Evolutionary conservation across 2,329 filamentous ascomycete genomes (phyloP).

Genomic region (Paracamarosporium sp.): DNA sequence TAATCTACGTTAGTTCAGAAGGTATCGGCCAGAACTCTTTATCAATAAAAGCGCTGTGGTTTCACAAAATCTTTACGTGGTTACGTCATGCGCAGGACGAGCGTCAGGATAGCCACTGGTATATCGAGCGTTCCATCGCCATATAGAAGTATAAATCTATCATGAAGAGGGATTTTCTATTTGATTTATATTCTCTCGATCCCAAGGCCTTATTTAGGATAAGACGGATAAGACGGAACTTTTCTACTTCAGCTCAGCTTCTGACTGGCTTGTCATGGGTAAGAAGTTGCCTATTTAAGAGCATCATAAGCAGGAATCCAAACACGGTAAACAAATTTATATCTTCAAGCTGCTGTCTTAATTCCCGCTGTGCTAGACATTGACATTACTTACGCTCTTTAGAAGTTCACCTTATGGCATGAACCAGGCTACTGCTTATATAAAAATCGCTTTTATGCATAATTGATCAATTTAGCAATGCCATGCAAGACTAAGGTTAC

Average conservation of each 20-base stretch:
- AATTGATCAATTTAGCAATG: too few relatives aligned
- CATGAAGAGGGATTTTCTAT: slow-evolving; percentile 15
- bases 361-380: too few relatives aligned
- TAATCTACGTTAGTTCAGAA: background rate
- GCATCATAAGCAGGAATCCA: too few relatives aligned
- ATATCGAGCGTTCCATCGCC: slow-evolving; percentile 5
- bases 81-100: background rate
- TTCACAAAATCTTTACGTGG: background rate
- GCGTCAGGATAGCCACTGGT: background rate
- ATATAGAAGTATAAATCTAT: background rate
- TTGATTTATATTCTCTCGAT: slow-evolving; percentile 20
- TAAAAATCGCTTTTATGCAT: too few relatives aligned
- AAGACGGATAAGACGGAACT: slow-evolving; percentile 12
- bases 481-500: too few relatives aligned
- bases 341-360: too few relatives aligned
- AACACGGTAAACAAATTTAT: too few relatives aligned
- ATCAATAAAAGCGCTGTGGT: background rate
- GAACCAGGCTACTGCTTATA: too few relatives aligned
- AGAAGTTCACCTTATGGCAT: too few relatives aligned
- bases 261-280: background rate
- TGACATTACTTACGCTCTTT: too few relatives aligned
- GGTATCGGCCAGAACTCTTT: background rate
- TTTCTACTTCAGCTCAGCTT: slow-evolving; percentile 13
- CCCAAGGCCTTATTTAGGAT: slow-evolving; percentile 18
- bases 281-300: too few relatives aligned